These are phyloP conservation scores for Guadua angustifolia DNA, from an alignment of 176 grass and related monocot species.

Conservation along the genomic window DNA sequence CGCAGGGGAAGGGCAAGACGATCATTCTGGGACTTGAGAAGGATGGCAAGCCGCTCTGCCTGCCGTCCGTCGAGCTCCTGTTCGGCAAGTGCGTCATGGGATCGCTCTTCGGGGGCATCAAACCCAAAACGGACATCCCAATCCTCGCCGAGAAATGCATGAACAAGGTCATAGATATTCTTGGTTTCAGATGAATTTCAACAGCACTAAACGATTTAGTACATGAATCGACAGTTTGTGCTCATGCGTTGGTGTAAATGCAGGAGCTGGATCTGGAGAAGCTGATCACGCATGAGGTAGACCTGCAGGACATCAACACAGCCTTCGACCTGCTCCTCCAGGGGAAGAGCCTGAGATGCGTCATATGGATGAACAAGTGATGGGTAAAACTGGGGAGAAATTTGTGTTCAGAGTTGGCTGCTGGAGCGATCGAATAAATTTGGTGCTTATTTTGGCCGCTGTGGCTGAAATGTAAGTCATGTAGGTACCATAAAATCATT, in stretches of 20 bases:
- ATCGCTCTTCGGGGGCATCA: slow-evolving; percentile 64
- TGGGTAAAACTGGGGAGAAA: background rate
- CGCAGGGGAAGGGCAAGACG: slow-evolving; percentile 72
- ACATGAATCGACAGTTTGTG: background rate
- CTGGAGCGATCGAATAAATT: background rate
- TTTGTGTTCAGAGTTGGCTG: background rate
- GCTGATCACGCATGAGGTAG: slow-evolving; percentile 70
- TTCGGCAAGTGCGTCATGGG: slow-evolving; percentile 66
- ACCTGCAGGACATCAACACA: slow-evolving; percentile 66
- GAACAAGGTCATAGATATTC: slow-evolving; percentile 45
- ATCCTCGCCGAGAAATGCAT: slow-evolving; percentile 69
- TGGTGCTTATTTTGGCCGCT: background rate
- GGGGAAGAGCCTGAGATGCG: slow-evolving; percentile 75
- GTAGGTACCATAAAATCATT: background rate
- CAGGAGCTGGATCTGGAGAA: slow-evolving; percentile 74
- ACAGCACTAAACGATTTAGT: background rate
- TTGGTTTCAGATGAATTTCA: background rate
- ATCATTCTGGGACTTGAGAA: slow-evolving; percentile 58
- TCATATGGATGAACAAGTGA: slow-evolving; percentile 82
- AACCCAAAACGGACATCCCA: slow-evolving; percentile 78
- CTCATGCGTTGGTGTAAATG: background rate
- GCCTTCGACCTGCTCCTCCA: slow-evolving; percentile 69
- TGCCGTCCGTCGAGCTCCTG: slow-evolving; percentile 52
- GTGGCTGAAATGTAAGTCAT: background rate
- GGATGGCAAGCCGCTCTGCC: slow-evolving; percentile 36